Conservation (phyloP, 1,139 yeast species). For the Diutina neorugosa region DNA sequence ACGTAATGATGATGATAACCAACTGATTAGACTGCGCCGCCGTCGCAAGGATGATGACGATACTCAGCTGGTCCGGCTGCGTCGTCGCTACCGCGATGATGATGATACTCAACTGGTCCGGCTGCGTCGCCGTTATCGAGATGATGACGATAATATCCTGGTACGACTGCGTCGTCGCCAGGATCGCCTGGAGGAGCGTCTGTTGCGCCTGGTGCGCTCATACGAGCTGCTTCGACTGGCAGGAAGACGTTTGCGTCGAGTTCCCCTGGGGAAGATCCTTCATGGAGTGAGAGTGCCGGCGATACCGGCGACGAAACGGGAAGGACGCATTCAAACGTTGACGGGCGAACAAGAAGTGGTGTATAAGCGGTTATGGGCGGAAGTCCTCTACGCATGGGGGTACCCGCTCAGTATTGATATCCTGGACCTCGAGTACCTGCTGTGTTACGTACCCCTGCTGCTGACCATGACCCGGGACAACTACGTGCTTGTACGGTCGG, state of each 20-base stretch:
- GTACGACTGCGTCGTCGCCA: not conserved
- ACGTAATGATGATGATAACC: not conserved
- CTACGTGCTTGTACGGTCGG: not conserved
- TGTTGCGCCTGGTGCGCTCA: slow-evolving; percentile 3
- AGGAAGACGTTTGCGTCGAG: not conserved
- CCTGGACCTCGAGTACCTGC: not conserved
- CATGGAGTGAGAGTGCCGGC: not conserved
- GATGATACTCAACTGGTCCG: not conserved
- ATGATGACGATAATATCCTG: not conserved
- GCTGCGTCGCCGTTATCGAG: not conserved
- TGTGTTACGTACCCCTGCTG: not conserved
- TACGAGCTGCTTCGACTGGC: not conserved
- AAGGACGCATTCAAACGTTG: slow-evolving; percentile 49
- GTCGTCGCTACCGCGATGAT: not conserved
- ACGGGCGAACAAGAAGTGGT: slow-evolving; percentile 50
- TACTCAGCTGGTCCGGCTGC: not conserved
- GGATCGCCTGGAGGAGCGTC: slow-evolving; percentile 4
- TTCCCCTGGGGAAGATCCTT: not conserved
- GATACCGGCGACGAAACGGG: not conserved
- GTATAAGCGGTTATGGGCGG: slow-evolving; percentile 69
- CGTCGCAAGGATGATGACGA: not conserved
- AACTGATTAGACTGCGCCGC: not conserved
- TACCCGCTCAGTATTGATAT: slow-evolving; percentile 25
- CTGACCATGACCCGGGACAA: slow-evolving; percentile 3
- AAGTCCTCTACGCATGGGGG: slow-evolving; percentile 50